Conservation (phyloP, 2,329 filamentous ascomycete genomes). For the Acrocalymma vagum region DNA sequence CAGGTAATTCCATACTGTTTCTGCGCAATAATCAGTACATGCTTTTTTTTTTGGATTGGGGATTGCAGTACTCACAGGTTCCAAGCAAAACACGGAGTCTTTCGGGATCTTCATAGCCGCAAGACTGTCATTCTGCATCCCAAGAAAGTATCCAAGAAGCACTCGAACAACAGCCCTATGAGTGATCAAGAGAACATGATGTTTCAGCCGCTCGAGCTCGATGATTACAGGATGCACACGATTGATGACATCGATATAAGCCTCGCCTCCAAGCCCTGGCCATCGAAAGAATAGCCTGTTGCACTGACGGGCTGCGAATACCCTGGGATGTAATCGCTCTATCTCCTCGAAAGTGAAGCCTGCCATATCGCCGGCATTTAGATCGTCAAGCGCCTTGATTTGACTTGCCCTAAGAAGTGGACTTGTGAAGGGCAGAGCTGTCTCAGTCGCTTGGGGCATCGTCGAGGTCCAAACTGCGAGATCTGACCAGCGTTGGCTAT, state of each 20-base stretch:
- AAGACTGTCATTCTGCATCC: slow-evolving; percentile 87
- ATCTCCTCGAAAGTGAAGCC: slow-evolving; percentile 96
- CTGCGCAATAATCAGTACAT: no score
- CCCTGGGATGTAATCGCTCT: slow-evolving; percentile 75
- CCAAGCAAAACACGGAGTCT: no score
- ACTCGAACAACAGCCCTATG: slow-evolving; percentile 93
- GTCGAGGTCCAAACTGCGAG: slow-evolving; percentile 99
- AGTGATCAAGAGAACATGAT: slow-evolving; percentile 90
- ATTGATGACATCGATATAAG: slow-evolving; percentile 96
- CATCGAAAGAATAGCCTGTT: slow-evolving; percentile 98
- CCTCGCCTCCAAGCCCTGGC: slow-evolving; percentile 92
- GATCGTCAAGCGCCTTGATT: slow-evolving; percentile 97
- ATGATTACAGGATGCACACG: slow-evolving; percentile 94
- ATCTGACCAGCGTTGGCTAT: no score
- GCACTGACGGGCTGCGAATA: slow-evolving; percentile 79
- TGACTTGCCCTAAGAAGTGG: slow-evolving; percentile 94
- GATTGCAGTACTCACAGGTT: no score
- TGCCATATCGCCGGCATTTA: slow-evolving; percentile 92
- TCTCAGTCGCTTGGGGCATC: slow-evolving; percentile 88
- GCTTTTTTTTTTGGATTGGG: no score
- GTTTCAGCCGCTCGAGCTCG: slow-evolving; percentile 95
- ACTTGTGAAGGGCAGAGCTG: slow-evolving; percentile 89
- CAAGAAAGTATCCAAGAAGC: slow-evolving; percentile 95
- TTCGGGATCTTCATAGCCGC: slow-evolving; percentile 95
- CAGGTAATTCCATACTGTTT: no score